A percentile compares a stretch with the other conserved stretches of the same genome.
phyloP scores from a whole-genome alignment of 179 eudicot genomes.

The Patellifolia procumbens region DNA sequence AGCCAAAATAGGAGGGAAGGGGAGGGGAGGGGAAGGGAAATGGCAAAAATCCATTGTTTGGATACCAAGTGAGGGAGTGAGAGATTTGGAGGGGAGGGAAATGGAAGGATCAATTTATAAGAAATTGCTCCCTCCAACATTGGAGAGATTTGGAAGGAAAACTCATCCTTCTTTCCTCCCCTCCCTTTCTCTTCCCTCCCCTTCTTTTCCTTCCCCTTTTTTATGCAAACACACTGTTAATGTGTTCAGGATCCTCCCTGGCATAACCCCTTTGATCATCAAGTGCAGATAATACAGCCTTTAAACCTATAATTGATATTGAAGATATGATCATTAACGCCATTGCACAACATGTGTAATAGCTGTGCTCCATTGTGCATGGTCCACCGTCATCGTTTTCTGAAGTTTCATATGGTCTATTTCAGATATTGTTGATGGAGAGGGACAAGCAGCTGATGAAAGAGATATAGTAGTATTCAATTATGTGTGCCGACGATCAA shows the following conservation, averaged over 20 bases:
- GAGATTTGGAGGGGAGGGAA: no score
- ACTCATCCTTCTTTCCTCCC: no score
- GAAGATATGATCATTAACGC: constrained; percentile 1
- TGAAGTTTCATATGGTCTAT: constrained; percentile 21
- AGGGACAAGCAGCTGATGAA: constrained; percentile 71
- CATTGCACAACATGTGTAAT: background rate
- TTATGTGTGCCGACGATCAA: constrained; percentile 88
- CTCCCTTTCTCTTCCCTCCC: no score
- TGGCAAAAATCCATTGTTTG: no score
- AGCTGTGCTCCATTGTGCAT: background rate
- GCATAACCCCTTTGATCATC: background rate
- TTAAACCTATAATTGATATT: background rate
- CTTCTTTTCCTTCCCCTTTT: no score
- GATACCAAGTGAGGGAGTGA: no score
- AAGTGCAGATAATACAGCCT: background rate
- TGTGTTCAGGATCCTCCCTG: background rate
- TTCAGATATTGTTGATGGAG: constrained; percentile 80
- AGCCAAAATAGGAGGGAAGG: no score
- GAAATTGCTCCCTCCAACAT: no score
- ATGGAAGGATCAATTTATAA: no score
- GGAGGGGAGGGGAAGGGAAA: no score
- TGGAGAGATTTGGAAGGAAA: no score
- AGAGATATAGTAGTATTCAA: constrained; percentile 75
- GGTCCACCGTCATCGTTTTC: background rate
- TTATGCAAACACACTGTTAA: no score